A percentile compares a stretch with the other conserved stretches of the same genome.
phyloP scores from a whole-genome alignment of 2,329 filamentous ascomycete genomes.

The Fusarium napiforme region DNA sequence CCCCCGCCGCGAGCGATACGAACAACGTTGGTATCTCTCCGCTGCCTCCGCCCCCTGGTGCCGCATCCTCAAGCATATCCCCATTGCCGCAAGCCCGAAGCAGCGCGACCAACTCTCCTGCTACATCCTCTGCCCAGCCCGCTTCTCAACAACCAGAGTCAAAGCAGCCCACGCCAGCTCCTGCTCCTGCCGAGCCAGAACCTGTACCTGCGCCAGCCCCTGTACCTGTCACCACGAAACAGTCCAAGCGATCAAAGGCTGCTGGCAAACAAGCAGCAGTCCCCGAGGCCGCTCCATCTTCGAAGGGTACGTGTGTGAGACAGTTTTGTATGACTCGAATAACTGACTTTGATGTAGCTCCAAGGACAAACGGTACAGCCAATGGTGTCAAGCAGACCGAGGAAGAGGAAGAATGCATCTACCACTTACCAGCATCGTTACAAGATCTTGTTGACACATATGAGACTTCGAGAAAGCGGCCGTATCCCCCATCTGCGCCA shows the following conservation, averaged over 20 bases:
- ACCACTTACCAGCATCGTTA: conserved; percentile 88
- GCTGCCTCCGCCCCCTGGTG: conserved; percentile 86
- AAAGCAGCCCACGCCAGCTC: conserved; percentile 46
- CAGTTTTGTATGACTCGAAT: neutral
- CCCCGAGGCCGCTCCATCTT: conserved; percentile 55
- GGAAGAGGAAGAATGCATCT: conserved; percentile 81
- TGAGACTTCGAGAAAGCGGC: conserved; percentile 81
- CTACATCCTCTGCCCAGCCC: conserved; percentile 59
- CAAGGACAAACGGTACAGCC: conserved; percentile 62
- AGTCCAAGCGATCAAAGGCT: conserved; percentile 55
- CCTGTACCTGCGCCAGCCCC: conserved; percentile 36
- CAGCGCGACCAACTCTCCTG: conserved; percentile 67
- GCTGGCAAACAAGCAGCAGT: conserved; percentile 57
- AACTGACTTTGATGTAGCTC: conserved; percentile 43
- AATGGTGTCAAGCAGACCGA: conserved; percentile 62
- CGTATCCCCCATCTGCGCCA: conserved; percentile 69
- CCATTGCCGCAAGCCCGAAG: conserved; percentile 65
- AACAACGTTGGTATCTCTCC: conserved; percentile 94
- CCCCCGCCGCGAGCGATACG: conserved; percentile 85
- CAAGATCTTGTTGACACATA: conserved; percentile 93
- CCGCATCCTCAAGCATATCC: conserved; percentile 56
- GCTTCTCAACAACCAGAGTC: conserved; percentile 52
- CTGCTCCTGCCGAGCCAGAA: conserved; percentile 43
- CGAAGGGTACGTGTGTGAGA: conserved; percentile 54
- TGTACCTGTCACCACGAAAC: conserved; percentile 46